Evolutionary conservation across 2,329 filamentous ascomycete species (phyloP), one percentile per base, ranked within the genome.

Genomic region (Venturia carpophila): DNA sequence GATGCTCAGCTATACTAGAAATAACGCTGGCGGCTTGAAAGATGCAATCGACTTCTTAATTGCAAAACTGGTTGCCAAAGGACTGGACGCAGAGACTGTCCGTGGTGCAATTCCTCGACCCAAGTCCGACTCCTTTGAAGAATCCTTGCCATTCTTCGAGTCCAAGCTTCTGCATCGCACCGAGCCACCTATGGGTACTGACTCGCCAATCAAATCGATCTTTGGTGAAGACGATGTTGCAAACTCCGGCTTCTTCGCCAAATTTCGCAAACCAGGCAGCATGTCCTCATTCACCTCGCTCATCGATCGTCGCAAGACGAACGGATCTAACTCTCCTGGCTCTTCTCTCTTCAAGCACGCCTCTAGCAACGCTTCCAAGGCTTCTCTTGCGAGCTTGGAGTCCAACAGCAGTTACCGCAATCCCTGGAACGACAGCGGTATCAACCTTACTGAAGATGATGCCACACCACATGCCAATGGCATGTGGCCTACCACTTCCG

Each of bases 51-150:
- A 99, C 71, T 96, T 95, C 74, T 81, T 99, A 70, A 89, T 94
- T 70, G 87, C 90, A 55, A 87, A 92, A 67, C 85, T 97, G 67
- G 90, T 95, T 37, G 88, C 90, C 56, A 89, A 92, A 60, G 90
- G 90, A n/a, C 85, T 97, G n/a, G 91, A 97, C 71, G 84, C 88
- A 11, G 90, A 84, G 66, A 87, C 92, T 52, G 87, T 97, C 72
- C 95, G 95, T 76, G 94, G 94, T 63, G 88, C 91, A n/a, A 94
- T 97, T 69, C 92, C 93, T 24, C 89, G 94, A n/a, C 94, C 94
- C 68, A 97, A 97, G 79, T 97, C 94, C 0, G 94, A 99, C 75
- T 97, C 94, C 0, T 99, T 99, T 69, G 94, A 99, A 75, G 93
- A 99, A 71, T 96, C 93, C 9, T 83, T 97, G 63, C 93, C 92